Conservation (phyloP, 192 early-diverging fungal species). For the Funneliformis geosporum region DNA sequence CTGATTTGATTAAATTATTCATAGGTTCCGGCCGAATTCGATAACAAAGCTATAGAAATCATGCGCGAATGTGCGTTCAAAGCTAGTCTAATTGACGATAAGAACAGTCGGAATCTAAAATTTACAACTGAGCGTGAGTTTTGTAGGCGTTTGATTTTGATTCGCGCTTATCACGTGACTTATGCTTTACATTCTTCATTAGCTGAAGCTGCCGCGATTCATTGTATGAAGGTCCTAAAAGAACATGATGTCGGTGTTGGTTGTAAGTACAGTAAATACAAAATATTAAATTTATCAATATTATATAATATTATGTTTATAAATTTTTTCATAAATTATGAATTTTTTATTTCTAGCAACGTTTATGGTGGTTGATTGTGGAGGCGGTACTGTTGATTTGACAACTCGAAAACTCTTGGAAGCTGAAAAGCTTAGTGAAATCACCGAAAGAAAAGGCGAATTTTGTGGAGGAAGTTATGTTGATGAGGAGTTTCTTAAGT, state of each 20-base stretch:
- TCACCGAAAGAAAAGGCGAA: constrained; percentile 2
- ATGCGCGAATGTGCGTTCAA: constrained; percentile 55
- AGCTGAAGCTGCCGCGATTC: constrained; percentile 24
- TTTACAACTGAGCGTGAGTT: constrained; percentile 13
- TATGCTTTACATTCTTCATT: background rate
- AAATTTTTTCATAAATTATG: too few species aligned
- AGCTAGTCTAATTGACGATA: constrained; percentile 46
- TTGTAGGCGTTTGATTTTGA: background rate
- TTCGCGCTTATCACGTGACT: background rate
- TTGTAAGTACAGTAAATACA: background rate
- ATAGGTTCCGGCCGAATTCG: constrained; percentile 25
- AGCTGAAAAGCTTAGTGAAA: background rate
- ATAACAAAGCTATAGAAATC: constrained; percentile 40
- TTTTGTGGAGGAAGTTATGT: constrained; percentile 15
- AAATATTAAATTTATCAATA: background rate
- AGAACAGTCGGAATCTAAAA: background rate
- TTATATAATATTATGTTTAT: background rate
- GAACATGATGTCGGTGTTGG: background rate
- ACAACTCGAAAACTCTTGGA: constrained; percentile 32
- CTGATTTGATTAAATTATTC: background rate
- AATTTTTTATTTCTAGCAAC: constrained; percentile 31
- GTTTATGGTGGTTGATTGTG: constrained; percentile 61
- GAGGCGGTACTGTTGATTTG: constrained; percentile 60
- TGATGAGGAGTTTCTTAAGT: constrained; percentile 26
- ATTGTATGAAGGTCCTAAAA: constrained; percentile 1